phyloP scores from a whole-genome alignment of 805 yeast genomes.

The Sugiyamaella boreocaroliniensis region DNA sequence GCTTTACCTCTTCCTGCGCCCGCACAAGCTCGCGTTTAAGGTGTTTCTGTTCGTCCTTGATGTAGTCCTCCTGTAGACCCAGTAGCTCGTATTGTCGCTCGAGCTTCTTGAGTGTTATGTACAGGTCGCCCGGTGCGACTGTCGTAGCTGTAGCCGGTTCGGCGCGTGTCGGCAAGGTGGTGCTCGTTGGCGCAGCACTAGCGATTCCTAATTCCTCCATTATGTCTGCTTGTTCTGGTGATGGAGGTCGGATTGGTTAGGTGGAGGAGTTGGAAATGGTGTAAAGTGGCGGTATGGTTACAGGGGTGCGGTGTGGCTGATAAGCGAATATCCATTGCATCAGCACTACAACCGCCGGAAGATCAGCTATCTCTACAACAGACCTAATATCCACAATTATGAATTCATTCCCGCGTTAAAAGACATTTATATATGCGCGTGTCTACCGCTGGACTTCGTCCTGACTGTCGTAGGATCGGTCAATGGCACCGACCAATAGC shows the following conservation, averaged over 20 bases:
- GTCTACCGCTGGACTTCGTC: constrained; percentile 19
- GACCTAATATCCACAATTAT: not conserved
- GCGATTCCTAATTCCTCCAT: constrained; percentile 10
- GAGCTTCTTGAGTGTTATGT: constrained; percentile 75
- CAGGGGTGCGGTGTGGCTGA: no score
- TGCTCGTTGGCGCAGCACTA: not conserved
- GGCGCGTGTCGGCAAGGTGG: not conserved
- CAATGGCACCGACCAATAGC: constrained; percentile 27
- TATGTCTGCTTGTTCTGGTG: not conserved
- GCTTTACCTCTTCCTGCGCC: constrained; percentile 97
- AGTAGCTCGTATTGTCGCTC: constrained; percentile 86
- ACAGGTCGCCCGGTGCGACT: constrained; percentile 47
- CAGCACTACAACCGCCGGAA: no score
- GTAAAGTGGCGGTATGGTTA: no score
- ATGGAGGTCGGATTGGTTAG: not conserved
- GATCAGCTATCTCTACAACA: no score
- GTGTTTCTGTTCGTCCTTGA: constrained; percentile 97
- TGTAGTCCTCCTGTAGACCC: constrained; percentile 87
- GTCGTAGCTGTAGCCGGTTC: not conserved
- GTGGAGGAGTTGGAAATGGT: no score
- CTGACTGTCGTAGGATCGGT: constrained; percentile 26
- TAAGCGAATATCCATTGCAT: no score
- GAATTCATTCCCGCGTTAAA: not conserved
- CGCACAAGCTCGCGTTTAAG: constrained; percentile 87
- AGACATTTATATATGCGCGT: not conserved